Evolutionary conservation across 1,139 yeast genomes (phyloP), one percentile per base, ranked within the genome.

Genomic region (Zygosaccharomyces pseudobailii): DNA sequence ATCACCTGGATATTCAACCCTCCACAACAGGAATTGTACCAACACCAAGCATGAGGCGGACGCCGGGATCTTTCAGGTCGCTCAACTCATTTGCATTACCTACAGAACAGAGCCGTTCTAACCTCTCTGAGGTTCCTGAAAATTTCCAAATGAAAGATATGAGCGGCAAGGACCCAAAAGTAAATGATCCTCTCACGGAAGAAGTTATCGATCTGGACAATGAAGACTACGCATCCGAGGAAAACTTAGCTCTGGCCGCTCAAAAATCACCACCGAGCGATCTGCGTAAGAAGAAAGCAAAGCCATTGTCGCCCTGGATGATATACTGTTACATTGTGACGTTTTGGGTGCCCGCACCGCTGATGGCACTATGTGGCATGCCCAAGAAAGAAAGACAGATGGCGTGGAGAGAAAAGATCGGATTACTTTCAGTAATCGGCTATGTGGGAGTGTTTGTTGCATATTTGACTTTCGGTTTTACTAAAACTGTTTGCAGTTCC

Each of bases 381-480:
- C 77, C 77, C 36, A 82, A 87, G 25, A 80, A 80, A 57, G 89
- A 82, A 43, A 79, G 96, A 54, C 97, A 88, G 65, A 80, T 82
- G 73, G 97, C 97, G 0, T 92, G 98, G 98, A 78, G 97, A 64
- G 98, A 92, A 65, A 92, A 92, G 65, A 84, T 90, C 39, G 97
- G 87, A 1, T 74, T 92, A 46, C 74, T 92, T 46, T 76, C 94
- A 2, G 75, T 89, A 52, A 88, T 92, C 59, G 57, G 84, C 27
- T 79, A 78, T 57, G 70, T 86, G 48, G 97, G 94, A 43, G 80
- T 88, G 0, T 70, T 86, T 54, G 87, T 90, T 39, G 96, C 95
- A 1, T 92, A 75, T 63, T 72, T 90, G 54, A 88, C 96, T 2
- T 90, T 90, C 69, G 98, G 97, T 2, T 90, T 92, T 69, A 87